A percentile compares a stretch with the other conserved stretches of the same genome.
Conservation (phyloP, 2,329 filamentous ascomycete species). For the Epichloe sibirici region DNA sequence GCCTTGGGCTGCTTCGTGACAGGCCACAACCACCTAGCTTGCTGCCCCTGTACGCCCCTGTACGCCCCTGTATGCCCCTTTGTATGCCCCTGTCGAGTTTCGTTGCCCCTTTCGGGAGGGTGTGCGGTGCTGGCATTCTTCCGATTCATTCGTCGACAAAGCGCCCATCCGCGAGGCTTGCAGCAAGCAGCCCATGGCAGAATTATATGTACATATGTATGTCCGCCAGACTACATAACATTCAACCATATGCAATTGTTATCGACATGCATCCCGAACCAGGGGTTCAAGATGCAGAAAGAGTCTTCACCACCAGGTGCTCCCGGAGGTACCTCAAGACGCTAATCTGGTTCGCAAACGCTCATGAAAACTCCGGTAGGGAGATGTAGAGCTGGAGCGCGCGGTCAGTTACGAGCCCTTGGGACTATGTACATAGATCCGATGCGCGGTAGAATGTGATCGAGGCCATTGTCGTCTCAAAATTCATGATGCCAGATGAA, state of each 20-base stretch:
- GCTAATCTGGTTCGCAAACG: too few relatives aligned
- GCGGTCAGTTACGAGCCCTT: not conserved
- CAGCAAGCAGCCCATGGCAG: not conserved
- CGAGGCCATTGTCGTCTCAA: not conserved
- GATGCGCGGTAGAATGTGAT: not conserved
- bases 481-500: not conserved
- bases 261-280: not conserved
- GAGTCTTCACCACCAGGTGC: not conserved
- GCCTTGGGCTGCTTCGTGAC: not conserved
- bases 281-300: not conserved
- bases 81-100: not conserved
- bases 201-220: too few relatives aligned
- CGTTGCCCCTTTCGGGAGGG: conserved; percentile 1
- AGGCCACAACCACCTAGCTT: not conserved
- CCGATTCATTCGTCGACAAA: conserved; percentile 5
- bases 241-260: not conserved
- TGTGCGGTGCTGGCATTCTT: conserved; percentile 2
- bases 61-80: not conserved
- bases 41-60: not conserved
- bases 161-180: not conserved
- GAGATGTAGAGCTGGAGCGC: not conserved
- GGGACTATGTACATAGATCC: not conserved
- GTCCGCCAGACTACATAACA: not conserved
- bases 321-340: not conserved
- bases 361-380: not conserved